Base-by-base conservation (phyloP, 768 basidiomycete species). In the Trametes cubensis region DNA sequence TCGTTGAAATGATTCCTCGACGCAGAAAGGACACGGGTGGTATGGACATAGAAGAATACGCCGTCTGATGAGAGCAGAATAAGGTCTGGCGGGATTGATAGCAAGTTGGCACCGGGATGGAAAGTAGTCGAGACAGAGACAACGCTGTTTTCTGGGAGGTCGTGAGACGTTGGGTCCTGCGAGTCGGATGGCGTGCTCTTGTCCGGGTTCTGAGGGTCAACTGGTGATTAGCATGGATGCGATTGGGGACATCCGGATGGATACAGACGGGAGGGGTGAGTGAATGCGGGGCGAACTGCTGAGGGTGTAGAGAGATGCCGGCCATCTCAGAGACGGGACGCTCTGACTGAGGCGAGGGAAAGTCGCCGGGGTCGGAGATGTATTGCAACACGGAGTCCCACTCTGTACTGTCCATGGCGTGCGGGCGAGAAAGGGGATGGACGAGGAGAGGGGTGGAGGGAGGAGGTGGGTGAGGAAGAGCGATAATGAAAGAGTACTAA, bases 61-160 rank as follows among this genome's bases (percentile, higher is more conserved):
- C 83, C 81, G 69, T 94, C 92, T 28, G 85, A 80, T 2, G 90
- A 86, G 57, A 92, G 76, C 52, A 92, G 75, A 66, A 88, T 79
- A 46, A 85, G 66, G 70, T 94, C 88, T 0, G 88, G 84, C 1
- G 80, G 78, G n/a, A 80, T 71, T 0, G 81, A 67, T 39, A 83
- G 78, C 62, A 82, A 81, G 61, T 85, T 69, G 3, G 88, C 85
- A 40, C 83, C 85, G 3, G 91, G 90, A 69, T 83, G 87, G 75
- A 93, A 94, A 0, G 90, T 90, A 26, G 92, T 94, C 17, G 90
- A 92, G 39, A 94, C 85, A 1, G 90, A 90, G 58, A 93, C 87
- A 55, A 76, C 67, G 80, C 76, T 81, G 40, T 66, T 63, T 18
- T 45, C 56, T 13, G 58, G 34, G 25, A 46, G 18, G 20, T 58